Conservation (phyloP, 257 asterid genomes). For the Vinca minor region DNA sequence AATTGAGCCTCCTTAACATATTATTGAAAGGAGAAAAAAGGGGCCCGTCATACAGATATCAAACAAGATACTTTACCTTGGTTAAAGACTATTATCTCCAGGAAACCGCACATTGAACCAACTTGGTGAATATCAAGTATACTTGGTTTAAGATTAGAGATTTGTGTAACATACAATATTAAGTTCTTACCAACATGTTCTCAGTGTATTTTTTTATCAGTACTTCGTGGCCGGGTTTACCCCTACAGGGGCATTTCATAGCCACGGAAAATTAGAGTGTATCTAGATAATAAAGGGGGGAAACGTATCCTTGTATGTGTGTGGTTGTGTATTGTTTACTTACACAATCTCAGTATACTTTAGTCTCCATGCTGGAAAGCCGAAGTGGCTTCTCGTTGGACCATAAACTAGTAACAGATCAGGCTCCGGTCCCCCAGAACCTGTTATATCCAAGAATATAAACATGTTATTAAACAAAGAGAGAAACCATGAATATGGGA, state of each 20-base stretch:
- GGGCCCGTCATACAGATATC: too few relatives aligned
- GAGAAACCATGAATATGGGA: neutral
- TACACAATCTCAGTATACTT: constrained; percentile 95
- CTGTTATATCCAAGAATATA: constrained; percentile 32
- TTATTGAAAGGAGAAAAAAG: too few relatives aligned
- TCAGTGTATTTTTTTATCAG: too few relatives aligned
- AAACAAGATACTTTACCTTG: too few relatives aligned
- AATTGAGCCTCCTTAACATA: neutral
- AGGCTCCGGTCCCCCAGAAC: constrained; percentile 60
- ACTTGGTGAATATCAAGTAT: neutral
- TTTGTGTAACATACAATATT: neutral
- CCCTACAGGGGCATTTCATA: too few relatives aligned
- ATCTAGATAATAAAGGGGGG: too few relatives aligned
- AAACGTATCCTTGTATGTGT: neutral
- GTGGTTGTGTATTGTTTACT: constrained; percentile 22
- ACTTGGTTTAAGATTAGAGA: neutral
- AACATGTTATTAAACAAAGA: neutral
- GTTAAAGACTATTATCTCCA: neutral
- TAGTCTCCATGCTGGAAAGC: constrained; percentile 96
- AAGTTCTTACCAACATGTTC: neutral
- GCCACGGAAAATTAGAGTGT: neutral
- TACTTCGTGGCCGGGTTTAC: too few relatives aligned
- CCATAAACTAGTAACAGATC: constrained; percentile 83
- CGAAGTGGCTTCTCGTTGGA: constrained; percentile 85
- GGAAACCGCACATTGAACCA: neutral